These are phyloP conservation scores for Aspergillus arachidicola DNA, from an alignment of 2,329 filamentous ascomycete species.

Conservation along the genomic window DNA sequence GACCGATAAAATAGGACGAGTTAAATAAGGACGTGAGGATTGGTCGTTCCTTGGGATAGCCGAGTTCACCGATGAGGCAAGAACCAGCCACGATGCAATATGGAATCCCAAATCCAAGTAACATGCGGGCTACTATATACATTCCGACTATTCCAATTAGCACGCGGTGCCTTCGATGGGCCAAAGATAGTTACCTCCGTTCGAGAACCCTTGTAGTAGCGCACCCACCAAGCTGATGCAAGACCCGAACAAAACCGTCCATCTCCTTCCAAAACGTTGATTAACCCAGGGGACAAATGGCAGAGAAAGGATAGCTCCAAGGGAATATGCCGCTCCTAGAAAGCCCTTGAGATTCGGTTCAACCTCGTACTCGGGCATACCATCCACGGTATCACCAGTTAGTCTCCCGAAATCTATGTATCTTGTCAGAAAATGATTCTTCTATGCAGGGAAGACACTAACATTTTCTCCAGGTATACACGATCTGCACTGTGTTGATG, in stretches of 20 bases:
- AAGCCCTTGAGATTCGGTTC: slow-evolving; percentile 47
- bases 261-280: slow-evolving; percentile 58
- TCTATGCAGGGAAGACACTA: slow-evolving; percentile 7
- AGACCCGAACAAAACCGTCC: slow-evolving; percentile 60
- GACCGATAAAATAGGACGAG: slow-evolving; percentile 43
- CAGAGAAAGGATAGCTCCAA: slow-evolving; percentile 61
- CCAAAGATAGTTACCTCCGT: slow-evolving; percentile 40
- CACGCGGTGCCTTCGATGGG: not conserved
- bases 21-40: slow-evolving; percentile 65
- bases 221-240: slow-evolving; percentile 59
- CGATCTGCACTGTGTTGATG: slow-evolving; percentile 49
- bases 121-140: slow-evolving; percentile 62
- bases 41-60: slow-evolving; percentile 62
- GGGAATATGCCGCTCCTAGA: slow-evolving; percentile 61
- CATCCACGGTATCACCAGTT: slow-evolving; percentile 24
- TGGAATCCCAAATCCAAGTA: slow-evolving; percentile 65
- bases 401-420: slow-evolving; percentile 24
- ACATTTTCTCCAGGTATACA: slow-evolving; percentile 44
- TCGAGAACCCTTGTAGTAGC: slow-evolving; percentile 58
- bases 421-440: slow-evolving; percentile 9
- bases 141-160: slow-evolving; percentile 49
- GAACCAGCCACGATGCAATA: slow-evolving; percentile 63
- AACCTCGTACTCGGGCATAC: slow-evolving; percentile 22
- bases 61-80: slow-evolving; percentile 62
- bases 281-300: slow-evolving; percentile 61